Evolutionary conservation across 495 filamentous ascomycete genomes (phyloP).

Genomic region (Friedmanniomyces simplex): DNA sequence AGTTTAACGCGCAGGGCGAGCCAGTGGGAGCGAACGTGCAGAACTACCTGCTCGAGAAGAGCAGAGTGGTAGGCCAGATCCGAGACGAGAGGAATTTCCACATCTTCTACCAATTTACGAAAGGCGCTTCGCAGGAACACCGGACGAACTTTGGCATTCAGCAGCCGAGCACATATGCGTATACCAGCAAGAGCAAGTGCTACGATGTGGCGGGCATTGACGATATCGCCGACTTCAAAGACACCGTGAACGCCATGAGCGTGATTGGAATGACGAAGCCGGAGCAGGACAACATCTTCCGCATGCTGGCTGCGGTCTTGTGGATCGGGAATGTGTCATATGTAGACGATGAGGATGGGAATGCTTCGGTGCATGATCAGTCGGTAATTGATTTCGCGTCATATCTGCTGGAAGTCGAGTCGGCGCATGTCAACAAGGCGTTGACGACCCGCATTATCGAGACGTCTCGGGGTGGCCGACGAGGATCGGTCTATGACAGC

Average conservation of each 20-base stretch:
- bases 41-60: slow-evolving; percentile 95
- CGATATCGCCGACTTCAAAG: slow-evolving; percentile 79
- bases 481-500: slow-evolving; percentile 79
- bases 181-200: slow-evolving; percentile 90
- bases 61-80: slow-evolving; percentile 91
- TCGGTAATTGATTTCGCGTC: slow-evolving; percentile 89
- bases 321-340: slow-evolving; percentile 96
- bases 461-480: slow-evolving; percentile 70
- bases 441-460: slow-evolving; percentile 84
- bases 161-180: slow-evolving; percentile 85
- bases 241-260: slow-evolving; percentile 89
- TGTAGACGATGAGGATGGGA: slow-evolving; percentile 74
- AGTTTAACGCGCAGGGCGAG: slow-evolving; percentile 89
- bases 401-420: slow-evolving; percentile 82
- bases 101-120: slow-evolving; percentile 98
- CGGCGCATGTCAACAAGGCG: slow-evolving; percentile 70
- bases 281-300: slow-evolving; percentile 95
- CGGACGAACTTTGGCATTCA: slow-evolving; percentile 79
- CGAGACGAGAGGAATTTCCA: slow-evolving; percentile 95
- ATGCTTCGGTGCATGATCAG: slow-evolving; percentile 73
- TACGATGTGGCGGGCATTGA: slow-evolving; percentile 89
- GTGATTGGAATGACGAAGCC: slow-evolving; percentile 78
- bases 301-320: slow-evolving; percentile 83
- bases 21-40: slow-evolving; percentile 96
- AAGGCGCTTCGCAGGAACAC: slow-evolving; percentile 79